phyloP scores from a whole-genome alignment of 768 basidiomycete species.

The Atractiella rhizophila region DNA sequence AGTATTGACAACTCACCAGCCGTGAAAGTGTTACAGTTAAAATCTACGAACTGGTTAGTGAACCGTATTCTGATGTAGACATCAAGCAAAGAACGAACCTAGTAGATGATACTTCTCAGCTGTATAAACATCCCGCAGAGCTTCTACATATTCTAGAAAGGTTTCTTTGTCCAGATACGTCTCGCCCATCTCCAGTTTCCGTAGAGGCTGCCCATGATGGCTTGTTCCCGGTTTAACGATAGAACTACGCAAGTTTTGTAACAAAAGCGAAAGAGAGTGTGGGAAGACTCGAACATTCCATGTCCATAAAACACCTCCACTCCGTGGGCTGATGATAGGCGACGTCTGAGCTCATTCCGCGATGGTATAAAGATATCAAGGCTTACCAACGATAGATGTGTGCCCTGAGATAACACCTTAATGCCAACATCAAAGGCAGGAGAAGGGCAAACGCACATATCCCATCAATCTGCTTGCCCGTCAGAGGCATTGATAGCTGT shows the following conservation, averaged over 20 bases:
- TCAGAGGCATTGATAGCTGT: slow-evolving; percentile 50
- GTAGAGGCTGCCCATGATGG: slow-evolving; percentile 24
- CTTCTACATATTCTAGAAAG: slow-evolving; percentile 54
- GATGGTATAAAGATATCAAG: too few species aligned
- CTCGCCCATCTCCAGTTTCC: slow-evolving; percentile 1
- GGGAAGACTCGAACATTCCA: too few species aligned
- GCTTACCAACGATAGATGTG: slow-evolving; percentile 73
- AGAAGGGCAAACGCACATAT: slow-evolving; percentile 38
- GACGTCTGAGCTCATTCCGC: too few species aligned
- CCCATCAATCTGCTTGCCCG: slow-evolving; percentile 72
- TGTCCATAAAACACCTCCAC: slow-evolving; percentile 75
- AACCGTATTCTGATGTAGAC: neutral
- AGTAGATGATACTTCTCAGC: slow-evolving; percentile 41
- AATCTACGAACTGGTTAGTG: slow-evolving; percentile 8
- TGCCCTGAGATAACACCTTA: slow-evolving; percentile 34
- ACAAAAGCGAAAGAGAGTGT: too few species aligned
- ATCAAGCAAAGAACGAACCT: slow-evolving; percentile 21
- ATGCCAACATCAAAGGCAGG: neutral
- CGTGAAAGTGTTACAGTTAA: slow-evolving; percentile 15
- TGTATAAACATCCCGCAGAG: slow-evolving; percentile 55
- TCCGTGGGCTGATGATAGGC: too few species aligned
- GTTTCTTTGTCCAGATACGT: slow-evolving; percentile 31
- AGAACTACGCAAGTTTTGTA: too few species aligned
- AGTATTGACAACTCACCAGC: neutral
- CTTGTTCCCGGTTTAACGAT: slow-evolving; percentile 49